These are phyloP conservation scores for Schizosaccharomyces versatilis DNA, from an alignment of 1,139 yeast species.

Conservation along the genomic window DNA sequence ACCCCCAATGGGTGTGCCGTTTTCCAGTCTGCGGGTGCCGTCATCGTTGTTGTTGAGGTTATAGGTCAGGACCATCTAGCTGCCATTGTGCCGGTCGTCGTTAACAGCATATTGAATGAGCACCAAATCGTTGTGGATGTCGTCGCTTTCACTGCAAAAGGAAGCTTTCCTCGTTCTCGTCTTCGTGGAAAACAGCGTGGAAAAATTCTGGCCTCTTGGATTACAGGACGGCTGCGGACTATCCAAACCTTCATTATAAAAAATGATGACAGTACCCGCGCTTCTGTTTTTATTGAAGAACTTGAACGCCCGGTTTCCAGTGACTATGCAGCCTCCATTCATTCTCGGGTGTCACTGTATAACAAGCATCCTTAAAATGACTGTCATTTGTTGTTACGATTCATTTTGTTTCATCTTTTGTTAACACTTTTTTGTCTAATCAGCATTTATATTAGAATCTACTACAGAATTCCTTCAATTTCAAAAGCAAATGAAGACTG, in stretches of 20 bases:
- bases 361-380: too few relatives aligned
- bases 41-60: conserved; percentile 59
- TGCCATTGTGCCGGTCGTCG: conserved; percentile 62
- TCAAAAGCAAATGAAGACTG: too few relatives aligned
- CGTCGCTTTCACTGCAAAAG: conserved; percentile 52
- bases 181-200: conserved; percentile 60
- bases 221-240: conserved; percentile 23
- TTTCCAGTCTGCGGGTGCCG: conserved; percentile 64
- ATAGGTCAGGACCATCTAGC: conserved; percentile 27
- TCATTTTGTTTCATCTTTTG: too few relatives aligned
- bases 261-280: too few relatives aligned
- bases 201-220: conserved; percentile 35
- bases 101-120: conserved; percentile 52
- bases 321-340: too few relatives aligned
- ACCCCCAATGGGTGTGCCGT: conserved; percentile 38
- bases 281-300: too few relatives aligned
- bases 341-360: too few relatives aligned
- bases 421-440: too few relatives aligned
- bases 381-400: too few relatives aligned
- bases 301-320: too few relatives aligned
- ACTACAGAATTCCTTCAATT: too few relatives aligned
- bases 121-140: conserved; percentile 75
- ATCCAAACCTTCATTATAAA: conserved; percentile 3
- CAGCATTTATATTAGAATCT: too few relatives aligned
- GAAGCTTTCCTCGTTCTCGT: conserved; percentile 45